Base-by-base conservation (phyloP, 2,329 filamentous ascomycete species). In the Xylariales sp. region DNA sequence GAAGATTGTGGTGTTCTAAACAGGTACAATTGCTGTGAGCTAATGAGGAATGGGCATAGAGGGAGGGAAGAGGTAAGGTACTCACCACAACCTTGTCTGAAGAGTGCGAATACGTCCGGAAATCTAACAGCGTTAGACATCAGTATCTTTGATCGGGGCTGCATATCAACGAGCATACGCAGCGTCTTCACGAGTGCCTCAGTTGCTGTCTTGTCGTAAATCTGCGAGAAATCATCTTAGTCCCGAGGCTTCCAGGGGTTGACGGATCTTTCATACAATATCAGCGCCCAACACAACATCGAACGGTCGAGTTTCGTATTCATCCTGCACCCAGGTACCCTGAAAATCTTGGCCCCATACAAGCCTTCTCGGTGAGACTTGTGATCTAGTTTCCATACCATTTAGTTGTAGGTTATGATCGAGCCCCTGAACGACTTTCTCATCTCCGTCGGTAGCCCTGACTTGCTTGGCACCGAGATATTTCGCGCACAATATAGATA, bases 251-350 rank as follows among this genome's bases (percentile, higher is more conserved):
- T 7, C 32, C 1, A 20, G 32, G 12, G 22, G 18, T 16, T 5
- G 7, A 16, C 12, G 32, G 4, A 18, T 16, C n/a, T 20, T 8
- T 10, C n/a, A 5, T 16, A 40, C 38, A 61, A 91, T 76, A 58
- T 91, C 86, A 20, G 86, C 84, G 3, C 85, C 87, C 18, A 91
- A 62, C 2, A 90, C 73, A 4, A 86, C 62, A 57, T 90, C 82
- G 34, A 79, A 58, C n/a, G n/a, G n/a, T 3, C 55, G 51, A 4
- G 56, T 53, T 12, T 67, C 68, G n/a, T 64, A 64, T 48, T 71
- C 18, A 19, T 6, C 4, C 10, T 11, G 18, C n/a, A 12, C 9
- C 24, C 27, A 31, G 15, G 25, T 16, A 4, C 35, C 35, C 20
- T 15, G 15, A 4, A 39, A 27, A 14, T 39, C 27, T 12, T n/a